Percentiles rank a stretch among this genome's conserved stretches.
Evolutionary conservation across 768 basidiomycete genomes (phyloP).

Genomic region (Chlorophyllum brunneum): DNA sequence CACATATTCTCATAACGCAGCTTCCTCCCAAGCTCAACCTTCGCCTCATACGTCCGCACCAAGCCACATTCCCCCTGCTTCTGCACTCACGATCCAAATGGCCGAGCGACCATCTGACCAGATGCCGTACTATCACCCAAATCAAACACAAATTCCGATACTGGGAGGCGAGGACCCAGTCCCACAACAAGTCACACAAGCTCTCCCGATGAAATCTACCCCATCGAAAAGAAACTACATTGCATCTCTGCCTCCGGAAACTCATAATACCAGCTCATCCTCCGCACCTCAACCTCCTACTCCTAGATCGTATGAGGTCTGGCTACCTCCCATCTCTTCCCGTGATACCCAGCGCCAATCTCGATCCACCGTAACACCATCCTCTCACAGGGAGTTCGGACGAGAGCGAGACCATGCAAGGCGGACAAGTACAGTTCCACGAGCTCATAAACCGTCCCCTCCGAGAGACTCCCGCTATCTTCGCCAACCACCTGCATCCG

Average conservation of each 20-base stretch:
- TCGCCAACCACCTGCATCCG: slow-evolving; percentile 18
- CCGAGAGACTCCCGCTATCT: slow-evolving; percentile 10
- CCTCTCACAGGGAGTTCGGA: slow-evolving; percentile 13
- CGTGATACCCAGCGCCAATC: background rate
- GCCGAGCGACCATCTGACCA: slow-evolving; percentile 3
- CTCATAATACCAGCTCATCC: background rate
- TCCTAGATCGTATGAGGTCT: slow-evolving; percentile 9
- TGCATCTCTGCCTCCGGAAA: slow-evolving; percentile 2
- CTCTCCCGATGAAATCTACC: slow-evolving; percentile 5
- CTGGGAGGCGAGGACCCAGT: background rate
- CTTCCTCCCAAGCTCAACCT: background rate
- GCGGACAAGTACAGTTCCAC: background rate
- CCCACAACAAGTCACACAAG: background rate
- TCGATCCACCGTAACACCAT: slow-evolving; percentile 5
- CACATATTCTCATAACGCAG: background rate
- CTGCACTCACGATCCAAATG: background rate
- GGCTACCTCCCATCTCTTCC: slow-evolving; percentile 8
- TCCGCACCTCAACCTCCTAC: slow-evolving; percentile 5
- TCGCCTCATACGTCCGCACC: background rate
- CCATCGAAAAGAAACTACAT: background rate
- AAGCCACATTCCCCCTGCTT: slow-evolving; percentile 6
- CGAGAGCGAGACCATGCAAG: slow-evolving; percentile 15
- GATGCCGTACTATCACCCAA: background rate
- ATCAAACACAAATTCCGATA: background rate
- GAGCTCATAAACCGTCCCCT: background rate